phyloP scores from a whole-genome alignment of 352 stramenopile genomes.

The Pythium aquatile region DNA sequence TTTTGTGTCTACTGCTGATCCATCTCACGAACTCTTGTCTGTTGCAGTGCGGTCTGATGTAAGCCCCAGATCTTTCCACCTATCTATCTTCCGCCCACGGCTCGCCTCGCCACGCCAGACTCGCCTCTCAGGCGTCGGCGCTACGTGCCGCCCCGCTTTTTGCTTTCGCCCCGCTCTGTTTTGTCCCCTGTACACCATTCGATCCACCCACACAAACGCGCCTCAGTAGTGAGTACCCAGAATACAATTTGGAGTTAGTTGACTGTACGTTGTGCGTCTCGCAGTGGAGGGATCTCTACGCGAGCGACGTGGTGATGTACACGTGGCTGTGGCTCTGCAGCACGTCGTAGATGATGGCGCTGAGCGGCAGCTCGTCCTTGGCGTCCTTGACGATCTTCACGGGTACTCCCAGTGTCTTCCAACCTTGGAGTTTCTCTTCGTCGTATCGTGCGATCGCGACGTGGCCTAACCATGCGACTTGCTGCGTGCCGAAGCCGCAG shows the following conservation, averaged over 20 bases:
- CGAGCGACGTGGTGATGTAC: conserved; percentile 54
- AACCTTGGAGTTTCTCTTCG: conserved; percentile 46
- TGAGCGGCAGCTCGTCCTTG: conserved; percentile 45
- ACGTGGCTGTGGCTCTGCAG: conserved; percentile 56
- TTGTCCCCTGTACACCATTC: conserved; percentile 26
- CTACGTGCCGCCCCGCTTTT: conserved; percentile 8
- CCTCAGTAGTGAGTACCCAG: conserved; percentile 15
- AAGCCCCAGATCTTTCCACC: conserved; percentile 15
- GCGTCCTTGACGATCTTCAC: conserved; percentile 39
- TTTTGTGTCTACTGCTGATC: neutral
- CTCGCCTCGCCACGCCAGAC: neutral
- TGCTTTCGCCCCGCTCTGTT: conserved; percentile 9
- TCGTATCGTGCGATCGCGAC: conserved; percentile 72
- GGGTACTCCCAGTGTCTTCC: conserved; percentile 49
- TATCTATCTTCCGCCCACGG: conserved; percentile 20
- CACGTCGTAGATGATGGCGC: conserved; percentile 70
- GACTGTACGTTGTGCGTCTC: neutral
- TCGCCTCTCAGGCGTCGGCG: neutral
- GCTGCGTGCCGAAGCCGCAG: conserved; percentile 72
- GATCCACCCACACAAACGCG: neutral
- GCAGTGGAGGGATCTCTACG: neutral
- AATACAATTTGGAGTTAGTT: conserved; percentile 21
- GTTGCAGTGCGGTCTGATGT: conserved; percentile 29
- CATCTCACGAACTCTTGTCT: neutral
- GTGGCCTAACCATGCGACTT: conserved; percentile 67